These are phyloP conservation scores for Kurtzmaniella quercitrusa DNA, from an alignment of 1,139 yeast species.

Conservation along the genomic window DNA sequence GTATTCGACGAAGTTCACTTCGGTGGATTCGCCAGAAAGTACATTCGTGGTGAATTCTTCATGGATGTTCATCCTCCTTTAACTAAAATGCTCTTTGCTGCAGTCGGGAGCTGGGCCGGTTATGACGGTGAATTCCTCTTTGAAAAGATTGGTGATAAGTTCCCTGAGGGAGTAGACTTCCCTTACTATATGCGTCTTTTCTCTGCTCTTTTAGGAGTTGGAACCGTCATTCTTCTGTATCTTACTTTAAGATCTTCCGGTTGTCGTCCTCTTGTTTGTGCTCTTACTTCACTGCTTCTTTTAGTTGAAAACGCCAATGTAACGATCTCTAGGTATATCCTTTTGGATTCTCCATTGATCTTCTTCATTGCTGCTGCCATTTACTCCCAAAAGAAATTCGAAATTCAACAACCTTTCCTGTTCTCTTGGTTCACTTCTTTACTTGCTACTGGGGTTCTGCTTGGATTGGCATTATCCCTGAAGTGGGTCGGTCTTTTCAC, in stretches of 20 bases:
- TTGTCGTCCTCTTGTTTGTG: conserved; percentile 72
- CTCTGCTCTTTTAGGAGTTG: conserved; percentile 79
- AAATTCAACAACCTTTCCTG: conserved; percentile 71
- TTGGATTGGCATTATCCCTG: conserved; percentile 85
- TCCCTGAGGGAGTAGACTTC: conserved; percentile 43
- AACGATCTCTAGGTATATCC: conserved; percentile 85
- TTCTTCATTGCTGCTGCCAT: conserved; percentile 87
- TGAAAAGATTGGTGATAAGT: conserved; percentile 63
- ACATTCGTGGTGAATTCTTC: conserved; percentile 67
- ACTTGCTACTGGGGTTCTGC: conserved; percentile 68
- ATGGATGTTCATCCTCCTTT: conserved; percentile 96
- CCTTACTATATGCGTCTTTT: conserved; percentile 87
- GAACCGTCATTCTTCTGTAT: conserved; percentile 72
- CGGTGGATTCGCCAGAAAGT: conserved; percentile 75
- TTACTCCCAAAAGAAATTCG: conserved; percentile 77
- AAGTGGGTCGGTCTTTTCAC: conserved; percentile 99
- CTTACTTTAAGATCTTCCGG: conserved; percentile 85
- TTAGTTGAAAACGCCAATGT: conserved; percentile 80
- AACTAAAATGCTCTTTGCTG: conserved; percentile 85
- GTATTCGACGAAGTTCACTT: conserved; percentile 45
- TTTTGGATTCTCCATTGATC: conserved; percentile 85
- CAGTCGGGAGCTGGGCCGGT: conserved; percentile 68
- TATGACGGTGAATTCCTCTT: conserved; percentile 75
- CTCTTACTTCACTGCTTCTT: conserved; percentile 61
- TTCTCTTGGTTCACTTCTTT: conserved; percentile 67